These are phyloP conservation scores for Metarhizium humberi DNA, from an alignment of 2,329 filamentous ascomycete species.

Conservation along the genomic window DNA sequence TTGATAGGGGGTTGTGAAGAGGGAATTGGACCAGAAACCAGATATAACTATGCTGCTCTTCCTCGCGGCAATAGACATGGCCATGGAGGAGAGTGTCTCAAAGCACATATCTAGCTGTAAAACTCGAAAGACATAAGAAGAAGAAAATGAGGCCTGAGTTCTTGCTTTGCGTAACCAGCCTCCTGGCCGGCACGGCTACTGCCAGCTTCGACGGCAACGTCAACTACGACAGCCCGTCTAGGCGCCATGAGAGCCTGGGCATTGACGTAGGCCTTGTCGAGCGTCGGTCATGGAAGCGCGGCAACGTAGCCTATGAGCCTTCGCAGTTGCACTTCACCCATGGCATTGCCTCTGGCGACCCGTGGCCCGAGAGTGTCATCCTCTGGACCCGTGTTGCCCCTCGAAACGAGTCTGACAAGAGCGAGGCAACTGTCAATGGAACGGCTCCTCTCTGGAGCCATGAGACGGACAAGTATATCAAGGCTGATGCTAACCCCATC, in stretches of 20 bases:
- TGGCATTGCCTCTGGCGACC: slow-evolving; percentile 43
- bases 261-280: slow-evolving; percentile 55
- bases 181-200: not conserved
- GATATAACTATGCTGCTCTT: not conserved
- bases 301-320: slow-evolving; percentile 31
- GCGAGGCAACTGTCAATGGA: slow-evolving; percentile 34
- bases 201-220: slow-evolving; percentile 36
- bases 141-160: slow-evolving; percentile 2
- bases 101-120: not conserved
- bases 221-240: slow-evolving; percentile 60
- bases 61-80: not conserved
- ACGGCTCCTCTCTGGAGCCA: slow-evolving; percentile 35
- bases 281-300: slow-evolving; percentile 37
- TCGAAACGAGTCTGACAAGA: slow-evolving; percentile 32
- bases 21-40: not conserved
- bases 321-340: slow-evolving; percentile 54
- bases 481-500: slow-evolving; percentile 40
- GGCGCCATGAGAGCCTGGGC: slow-evolving; percentile 52
- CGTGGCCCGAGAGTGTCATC: slow-evolving; percentile 48
- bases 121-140: not conserved
- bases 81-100: not conserved
- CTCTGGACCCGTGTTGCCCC: slow-evolving; percentile 40
- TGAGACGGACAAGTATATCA: slow-evolving; percentile 37
- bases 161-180: slow-evolving; percentile 1
- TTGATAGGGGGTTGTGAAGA: not conserved